Evolutionary conservation across 2,329 filamentous ascomycete species (phyloP).

Genomic region (Diplodia scrobiculata): DNA sequence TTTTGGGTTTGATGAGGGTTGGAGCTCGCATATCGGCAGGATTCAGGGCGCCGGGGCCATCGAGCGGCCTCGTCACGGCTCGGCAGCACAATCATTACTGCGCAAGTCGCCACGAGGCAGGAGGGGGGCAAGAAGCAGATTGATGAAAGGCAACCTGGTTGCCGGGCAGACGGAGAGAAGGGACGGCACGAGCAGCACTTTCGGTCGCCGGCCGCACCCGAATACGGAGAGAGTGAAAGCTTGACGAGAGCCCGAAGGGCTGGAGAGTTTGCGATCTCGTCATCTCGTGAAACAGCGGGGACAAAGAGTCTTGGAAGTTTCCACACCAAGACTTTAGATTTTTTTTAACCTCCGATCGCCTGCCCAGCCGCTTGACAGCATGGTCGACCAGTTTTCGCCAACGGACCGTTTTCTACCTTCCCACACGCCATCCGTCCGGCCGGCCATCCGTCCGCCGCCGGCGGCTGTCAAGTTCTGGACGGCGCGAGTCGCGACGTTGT

Average conservation of each 20-base stretch:
- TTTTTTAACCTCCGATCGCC: neutral
- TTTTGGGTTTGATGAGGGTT: constrained; percentile 2
- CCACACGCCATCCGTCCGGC: constrained; percentile 2
- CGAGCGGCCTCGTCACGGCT: neutral
- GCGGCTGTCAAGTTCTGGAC: neutral
- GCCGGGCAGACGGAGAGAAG: neutral
- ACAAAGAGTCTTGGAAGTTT: neutral
- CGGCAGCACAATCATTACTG: neutral
- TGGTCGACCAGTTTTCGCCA: neutral
- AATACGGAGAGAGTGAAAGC: neutral
- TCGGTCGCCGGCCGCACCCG: neutral
- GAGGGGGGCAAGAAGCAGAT: neutral
- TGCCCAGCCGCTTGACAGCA: neutral
- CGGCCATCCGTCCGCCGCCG: neutral
- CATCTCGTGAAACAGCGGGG: neutral
- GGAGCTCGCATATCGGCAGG: constrained; percentile 6
- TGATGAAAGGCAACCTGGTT: constrained; percentile 1
- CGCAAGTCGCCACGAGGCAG: neutral
- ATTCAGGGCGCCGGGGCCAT: neutral
- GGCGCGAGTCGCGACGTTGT: constrained; percentile 5
- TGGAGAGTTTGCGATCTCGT: neutral
- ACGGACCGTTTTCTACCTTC: neutral
- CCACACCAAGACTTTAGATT: neutral
- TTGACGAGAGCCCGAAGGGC: neutral
- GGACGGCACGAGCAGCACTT: constrained; percentile 3